Base-by-base conservation (phyloP, 2,329 filamentous ascomycete species). In the Sclerotinia trifoliorum region DNA sequence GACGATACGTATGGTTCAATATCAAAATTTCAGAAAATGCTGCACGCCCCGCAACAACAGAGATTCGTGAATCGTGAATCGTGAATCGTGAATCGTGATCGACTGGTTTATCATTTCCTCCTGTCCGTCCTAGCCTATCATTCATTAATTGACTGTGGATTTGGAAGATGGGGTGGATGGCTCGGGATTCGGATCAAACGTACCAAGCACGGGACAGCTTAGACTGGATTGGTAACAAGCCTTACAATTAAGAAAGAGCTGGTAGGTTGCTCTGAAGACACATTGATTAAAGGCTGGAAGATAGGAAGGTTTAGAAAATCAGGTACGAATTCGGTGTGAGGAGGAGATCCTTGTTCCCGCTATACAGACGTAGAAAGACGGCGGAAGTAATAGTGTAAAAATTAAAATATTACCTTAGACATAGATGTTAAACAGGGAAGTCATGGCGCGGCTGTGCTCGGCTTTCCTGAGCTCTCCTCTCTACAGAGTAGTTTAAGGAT, bases 131-230 rank as follows among this genome's bases (percentile, higher is more conserved):
- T 32, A 49, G 19, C 26, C 46, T 19, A n/a, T 56, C 21, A 39
- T 32, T 39, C 10, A 13, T 21, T n/a, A 39, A 35, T 56, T 15
- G 54, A 32, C 39, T n/a, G 19, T 35, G 11, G 11, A 17, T 13
- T 46, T 2, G 17, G 44, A 24, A 39, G 29, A 29, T 13, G n/a
- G 26, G 21, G 15, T 62, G 5, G 26, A 17, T 62, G 1, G 5
- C 58, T 62, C 58, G 58, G 58, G 21, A 62, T 49, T 49, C 44
- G 58, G 58, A 62, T 62, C 13, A 49, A 35, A 13, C 5, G 13
- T 49, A 61, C 44, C 26, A 49, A 11, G 39, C 29, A 29, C 24
- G 17, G 56, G 24, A 60, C 26, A 21, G 44, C 44, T 24, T 35
- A 35, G 29, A 49, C 44, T 49, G 26, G 6, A 32, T n/a, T 29